Conservation (phyloP, 2,329 filamentous ascomycete species). For the Calycina marina region DNA sequence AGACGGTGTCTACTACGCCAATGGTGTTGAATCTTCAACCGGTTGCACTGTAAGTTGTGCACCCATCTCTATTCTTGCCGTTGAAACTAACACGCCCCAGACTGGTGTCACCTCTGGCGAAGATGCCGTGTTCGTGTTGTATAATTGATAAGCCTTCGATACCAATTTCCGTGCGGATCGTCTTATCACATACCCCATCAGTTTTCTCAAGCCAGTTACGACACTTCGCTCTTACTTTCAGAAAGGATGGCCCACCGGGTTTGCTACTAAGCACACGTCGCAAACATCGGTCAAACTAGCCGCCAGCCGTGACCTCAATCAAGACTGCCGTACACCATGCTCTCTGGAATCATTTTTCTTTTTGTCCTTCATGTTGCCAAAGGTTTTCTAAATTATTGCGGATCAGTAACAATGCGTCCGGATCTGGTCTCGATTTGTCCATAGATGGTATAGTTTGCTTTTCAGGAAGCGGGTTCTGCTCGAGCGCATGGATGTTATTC, state of each 20-base stretch:
- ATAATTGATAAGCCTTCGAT: background rate
- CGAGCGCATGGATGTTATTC: too few species aligned
- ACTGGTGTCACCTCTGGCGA: background rate
- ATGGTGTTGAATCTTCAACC: conserved; percentile 16
- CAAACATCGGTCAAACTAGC: too few species aligned
- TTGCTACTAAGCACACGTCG: too few species aligned
- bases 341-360: conserved; percentile 10
- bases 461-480: background rate
- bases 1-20: conserved; percentile 17
- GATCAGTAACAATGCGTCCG: conserved; percentile 1
- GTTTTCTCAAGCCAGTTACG: background rate
- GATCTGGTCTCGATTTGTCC: background rate
- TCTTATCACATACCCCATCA: background rate
- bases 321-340: conserved; percentile 13
- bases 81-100: background rate
- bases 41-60: conserved; percentile 24
- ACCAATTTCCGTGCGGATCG: background rate
- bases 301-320: conserved; percentile 12
- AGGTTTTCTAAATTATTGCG: conserved; percentile 22
- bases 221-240: background rate
- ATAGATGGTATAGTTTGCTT: background rate
- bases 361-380: conserved; percentile 21
- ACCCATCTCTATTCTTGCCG: too few species aligned
- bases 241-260: too few species aligned
- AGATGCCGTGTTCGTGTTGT: background rate